These are phyloP conservation scores for Penicillium sp. DNA, from an alignment of 2,329 filamentous ascomycete genomes.

Conservation along the genomic window DNA sequence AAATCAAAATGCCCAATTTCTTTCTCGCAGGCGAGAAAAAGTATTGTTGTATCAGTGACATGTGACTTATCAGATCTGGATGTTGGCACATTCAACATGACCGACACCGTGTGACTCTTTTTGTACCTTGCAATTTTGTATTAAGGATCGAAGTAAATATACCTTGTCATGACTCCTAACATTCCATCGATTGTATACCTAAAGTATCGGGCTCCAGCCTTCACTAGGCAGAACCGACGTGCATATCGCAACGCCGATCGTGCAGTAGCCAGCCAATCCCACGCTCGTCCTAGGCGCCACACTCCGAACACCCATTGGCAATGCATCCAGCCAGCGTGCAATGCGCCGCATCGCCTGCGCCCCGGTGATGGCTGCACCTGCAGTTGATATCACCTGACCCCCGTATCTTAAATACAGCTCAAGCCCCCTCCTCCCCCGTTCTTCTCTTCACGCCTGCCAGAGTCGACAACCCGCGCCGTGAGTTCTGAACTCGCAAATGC, in stretches of 20 bases:
- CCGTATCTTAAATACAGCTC: conserved; percentile 31
- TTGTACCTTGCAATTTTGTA: neutral
- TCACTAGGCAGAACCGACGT: conserved; percentile 5
- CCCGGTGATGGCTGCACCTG: conserved; percentile 20
- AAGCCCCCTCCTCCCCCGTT: conserved; percentile 44
- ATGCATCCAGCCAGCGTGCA: conserved; percentile 13
- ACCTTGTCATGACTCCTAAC: no score
- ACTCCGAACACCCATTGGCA: conserved; percentile 7
- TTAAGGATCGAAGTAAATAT: no score
- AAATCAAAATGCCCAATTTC: neutral
- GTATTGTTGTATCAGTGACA: neutral
- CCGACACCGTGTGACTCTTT: neutral
- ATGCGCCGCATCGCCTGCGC: conserved; percentile 4
- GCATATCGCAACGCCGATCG: conserved; percentile 19
- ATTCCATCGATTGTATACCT: no score
- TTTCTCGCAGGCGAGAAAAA: conserved; percentile 7
- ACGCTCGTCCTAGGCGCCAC: conserved; percentile 18
- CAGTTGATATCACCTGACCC: conserved; percentile 36
- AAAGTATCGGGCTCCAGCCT: neutral
- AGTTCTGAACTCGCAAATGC: conserved; percentile 53
- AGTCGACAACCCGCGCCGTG: conserved; percentile 43
- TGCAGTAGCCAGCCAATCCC: conserved; percentile 12
- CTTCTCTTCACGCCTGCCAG: conserved; percentile 52
- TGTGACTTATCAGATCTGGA: neutral
- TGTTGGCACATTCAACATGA: conserved; percentile 13